These are phyloP conservation scores for Penicillium sumatraense DNA, from an alignment of 2,329 filamentous ascomycete genomes.

Conservation along the genomic window DNA sequence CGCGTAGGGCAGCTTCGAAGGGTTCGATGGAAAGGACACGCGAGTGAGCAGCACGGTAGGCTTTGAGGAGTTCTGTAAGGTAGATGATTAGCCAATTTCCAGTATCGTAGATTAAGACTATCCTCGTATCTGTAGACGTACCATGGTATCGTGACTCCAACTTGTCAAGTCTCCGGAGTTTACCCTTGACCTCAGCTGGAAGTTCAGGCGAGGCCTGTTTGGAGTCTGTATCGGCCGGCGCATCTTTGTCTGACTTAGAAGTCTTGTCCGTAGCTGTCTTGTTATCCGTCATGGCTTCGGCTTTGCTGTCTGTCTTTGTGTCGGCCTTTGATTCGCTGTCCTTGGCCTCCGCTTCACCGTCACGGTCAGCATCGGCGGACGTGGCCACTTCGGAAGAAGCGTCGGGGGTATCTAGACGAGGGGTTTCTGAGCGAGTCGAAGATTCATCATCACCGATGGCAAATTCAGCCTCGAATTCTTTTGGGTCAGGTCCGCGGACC, in stretches of 20 bases:
- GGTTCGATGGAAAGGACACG: conserved; percentile 86
- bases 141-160: conserved; percentile 85
- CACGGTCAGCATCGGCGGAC: conserved; percentile 1
- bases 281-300: conserved; percentile 22
- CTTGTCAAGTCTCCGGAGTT: conserved; percentile 85
- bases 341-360: conserved; percentile 20
- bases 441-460: conserved; percentile 82
- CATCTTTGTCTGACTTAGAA: conserved; percentile 23
- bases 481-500: conserved; percentile 74
- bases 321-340: conserved; percentile 1
- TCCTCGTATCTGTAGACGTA: conserved; percentile 43
- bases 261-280: conserved; percentile 25
- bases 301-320: not conserved
- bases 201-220: conserved; percentile 57
- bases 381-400: not conserved
- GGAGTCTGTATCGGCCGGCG: conserved; percentile 26
- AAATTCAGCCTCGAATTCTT: conserved; percentile 85
- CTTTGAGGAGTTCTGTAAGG: conserved; percentile 77
- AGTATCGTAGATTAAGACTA: not conserved
- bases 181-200: conserved; percentile 73
- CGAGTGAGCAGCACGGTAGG: conserved; percentile 88
- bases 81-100: not conserved
- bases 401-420: conserved; percentile 53
- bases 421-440: conserved; percentile 65
- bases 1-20: conserved; percentile 87